A percentile compares a stretch with the other conserved stretches of the same genome.
Evolutionary conservation across 1,284 basidiomycete species (phyloP).

Genomic region (Coniferiporia weirii): DNA sequence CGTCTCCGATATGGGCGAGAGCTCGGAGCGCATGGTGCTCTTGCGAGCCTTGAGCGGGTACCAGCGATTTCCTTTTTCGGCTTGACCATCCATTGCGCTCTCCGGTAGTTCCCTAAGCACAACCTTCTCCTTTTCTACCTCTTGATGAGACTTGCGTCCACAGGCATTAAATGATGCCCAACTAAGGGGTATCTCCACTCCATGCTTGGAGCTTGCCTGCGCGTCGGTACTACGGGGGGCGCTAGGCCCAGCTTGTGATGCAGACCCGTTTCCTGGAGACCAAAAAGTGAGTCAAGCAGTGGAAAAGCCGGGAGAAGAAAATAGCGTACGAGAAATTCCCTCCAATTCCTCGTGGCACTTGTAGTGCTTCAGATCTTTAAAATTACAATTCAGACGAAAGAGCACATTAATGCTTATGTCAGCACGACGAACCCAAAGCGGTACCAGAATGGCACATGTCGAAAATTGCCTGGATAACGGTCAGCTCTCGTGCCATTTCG

Average conservation of each 20-base stretch:
- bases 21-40: slow-evolving; percentile 1
- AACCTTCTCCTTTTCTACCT: not conserved
- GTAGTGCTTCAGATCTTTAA: slow-evolving; percentile 9
- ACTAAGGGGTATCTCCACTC: not conserved
- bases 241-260: not conserved
- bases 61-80: not conserved
- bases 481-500: not conserved
- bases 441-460: slow-evolving; percentile 17
- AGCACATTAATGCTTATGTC: not conserved
- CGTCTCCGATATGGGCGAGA: not conserved
- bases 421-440: slow-evolving; percentile 7
- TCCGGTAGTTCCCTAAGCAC: not conserved
- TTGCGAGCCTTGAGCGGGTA: not conserved
- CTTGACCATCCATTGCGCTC: not conserved
- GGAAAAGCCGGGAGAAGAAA: not conserved
- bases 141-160: not conserved
- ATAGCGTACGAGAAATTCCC: not conserved
- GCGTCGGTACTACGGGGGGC: not conserved
- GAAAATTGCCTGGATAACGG: slow-evolving; percentile 4
- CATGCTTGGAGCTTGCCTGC: not conserved
- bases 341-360: not conserved
- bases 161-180: not conserved
- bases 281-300: not conserved
- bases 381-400: not conserved
- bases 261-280: not conserved